Evolutionary conservation across 1,284 basidiomycete species (phyloP), one percentile per base, ranked within the genome.

Genomic region (Irpex rosettiformis): DNA sequence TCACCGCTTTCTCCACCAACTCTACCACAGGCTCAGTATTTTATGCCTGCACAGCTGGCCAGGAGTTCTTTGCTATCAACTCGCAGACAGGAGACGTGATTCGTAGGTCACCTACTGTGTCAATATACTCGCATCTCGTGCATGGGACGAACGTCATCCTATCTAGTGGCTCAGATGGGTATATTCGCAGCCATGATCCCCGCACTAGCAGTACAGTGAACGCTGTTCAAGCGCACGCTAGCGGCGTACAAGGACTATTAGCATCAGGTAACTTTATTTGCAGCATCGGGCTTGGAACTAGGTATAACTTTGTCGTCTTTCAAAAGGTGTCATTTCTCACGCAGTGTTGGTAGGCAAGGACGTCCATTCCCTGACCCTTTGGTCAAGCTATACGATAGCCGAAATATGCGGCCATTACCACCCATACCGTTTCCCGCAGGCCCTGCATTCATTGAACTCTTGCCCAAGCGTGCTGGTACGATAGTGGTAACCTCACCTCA

Each of bases 381-480:
- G 25, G 91, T 99, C 65, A 96, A 97, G 73, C 82, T 98, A 8
- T 97, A 93, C 69, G 96, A 99, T 71, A 70, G 94, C 25, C 87
- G 96, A 28, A 90, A 82, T 43, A 83, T 98, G 76, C 85, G 88
- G 33, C 79, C 92, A 2, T 81, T 90, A 27, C 86, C 87, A 0
- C 93, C 95, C 0, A 83, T 98, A 33, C 87, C 93, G 1, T 98
- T 98, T 70, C 86, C 93, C 2, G 84, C 88, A 29, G 92, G 93
- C 0, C 95, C 96, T 0, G 86, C 93, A 0, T 94, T 96, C 68
- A 88, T 97, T 62, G 86, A 91, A 57, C 74, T 91, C 37, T 80
- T 98, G 47, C 94, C 96, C 1, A 89, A 86, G 60, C 84, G 91
- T 29, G 78, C 90, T 2, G 89, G 89, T 11, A 91, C 84, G 58